These are phyloP conservation scores for Neopestalotiopsis sp. DNA, from an alignment of 2,329 filamentous ascomycete genomes.

Conservation along the genomic window DNA sequence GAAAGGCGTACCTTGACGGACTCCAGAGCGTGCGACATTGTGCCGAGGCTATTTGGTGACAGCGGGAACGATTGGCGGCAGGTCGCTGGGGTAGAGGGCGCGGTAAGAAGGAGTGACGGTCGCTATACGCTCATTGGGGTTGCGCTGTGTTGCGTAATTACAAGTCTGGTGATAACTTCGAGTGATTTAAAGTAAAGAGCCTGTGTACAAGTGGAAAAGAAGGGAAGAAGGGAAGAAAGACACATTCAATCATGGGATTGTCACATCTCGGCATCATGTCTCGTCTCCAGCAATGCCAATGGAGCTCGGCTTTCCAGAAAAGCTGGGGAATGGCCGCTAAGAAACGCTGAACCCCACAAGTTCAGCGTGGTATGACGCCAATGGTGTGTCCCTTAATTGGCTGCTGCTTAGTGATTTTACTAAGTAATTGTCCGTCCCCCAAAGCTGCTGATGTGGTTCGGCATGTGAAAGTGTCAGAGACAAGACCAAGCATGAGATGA, in stretches of 20 bases:
- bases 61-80: constrained; percentile 8
- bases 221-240: not conserved
- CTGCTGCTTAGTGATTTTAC: not conserved
- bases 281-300: constrained; percentile 1
- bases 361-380: constrained; percentile 11
- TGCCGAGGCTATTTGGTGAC: constrained; percentile 33
- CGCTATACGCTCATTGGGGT: constrained; percentile 12
- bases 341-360: constrained; percentile 9
- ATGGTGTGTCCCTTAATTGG: not conserved
- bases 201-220: not conserved
- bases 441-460: not conserved
- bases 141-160: not conserved
- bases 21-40: constrained; percentile 31
- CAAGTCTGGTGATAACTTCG: not conserved
- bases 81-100: constrained; percentile 4
- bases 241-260: constrained; percentile 13
- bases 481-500: not conserved
- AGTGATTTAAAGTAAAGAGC: not conserved
- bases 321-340: constrained; percentile 16
- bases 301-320: constrained; percentile 12
- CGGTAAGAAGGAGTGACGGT: not conserved
- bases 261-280: constrained; percentile 15
- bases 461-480: not conserved
- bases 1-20: constrained; percentile 23
- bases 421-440: not conserved